A percentile compares a stretch with the other conserved stretches of the same genome.
Conservation (phyloP, 306 rosid genomes). For the Calophaca sinica region DNA sequence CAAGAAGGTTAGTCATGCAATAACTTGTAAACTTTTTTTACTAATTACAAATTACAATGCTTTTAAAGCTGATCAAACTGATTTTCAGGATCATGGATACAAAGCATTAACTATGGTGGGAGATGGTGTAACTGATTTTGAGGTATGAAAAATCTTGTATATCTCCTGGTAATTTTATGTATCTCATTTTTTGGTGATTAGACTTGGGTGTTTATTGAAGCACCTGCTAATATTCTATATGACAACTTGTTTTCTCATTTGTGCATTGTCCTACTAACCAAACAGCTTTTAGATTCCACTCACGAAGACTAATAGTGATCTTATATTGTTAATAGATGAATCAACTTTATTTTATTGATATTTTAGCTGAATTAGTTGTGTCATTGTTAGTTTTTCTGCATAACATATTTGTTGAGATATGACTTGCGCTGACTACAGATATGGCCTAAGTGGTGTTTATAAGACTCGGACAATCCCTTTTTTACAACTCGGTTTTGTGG, state of each 20-base stretch:
- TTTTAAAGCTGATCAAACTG: slow-evolving; percentile 49
- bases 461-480: too few relatives aligned
- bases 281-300: slow-evolving; percentile 21
- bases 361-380: slow-evolving; percentile 2
- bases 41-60: neutral
- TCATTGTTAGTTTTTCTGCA: slow-evolving; percentile 2
- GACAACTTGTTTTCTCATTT: neutral
- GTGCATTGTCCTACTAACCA: neutral
- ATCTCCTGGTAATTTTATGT: slow-evolving; percentile 26
- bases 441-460: too few relatives aligned
- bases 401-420: neutral
- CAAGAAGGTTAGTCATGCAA: slow-evolving; percentile 66
- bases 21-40: neutral
- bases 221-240: neutral
- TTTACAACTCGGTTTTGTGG: too few relatives aligned
- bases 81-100: slow-evolving; percentile 72
- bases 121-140: slow-evolving; percentile 98
- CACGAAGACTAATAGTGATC: neutral
- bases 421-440: too few relatives aligned
- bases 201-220: slow-evolving; percentile 9
- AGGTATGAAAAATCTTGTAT: slow-evolving; percentile 59
- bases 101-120: slow-evolving; percentile 82
- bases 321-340: slow-evolving; percentile 10
- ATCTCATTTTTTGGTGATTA: slow-evolving; percentile 16
- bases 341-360: slow-evolving; percentile 8